Evolutionary conservation across 202 grass and related monocot genomes (phyloP), one percentile per base, ranked within the genome.

Genomic region (Schoenoplectus triqueter): DNA sequence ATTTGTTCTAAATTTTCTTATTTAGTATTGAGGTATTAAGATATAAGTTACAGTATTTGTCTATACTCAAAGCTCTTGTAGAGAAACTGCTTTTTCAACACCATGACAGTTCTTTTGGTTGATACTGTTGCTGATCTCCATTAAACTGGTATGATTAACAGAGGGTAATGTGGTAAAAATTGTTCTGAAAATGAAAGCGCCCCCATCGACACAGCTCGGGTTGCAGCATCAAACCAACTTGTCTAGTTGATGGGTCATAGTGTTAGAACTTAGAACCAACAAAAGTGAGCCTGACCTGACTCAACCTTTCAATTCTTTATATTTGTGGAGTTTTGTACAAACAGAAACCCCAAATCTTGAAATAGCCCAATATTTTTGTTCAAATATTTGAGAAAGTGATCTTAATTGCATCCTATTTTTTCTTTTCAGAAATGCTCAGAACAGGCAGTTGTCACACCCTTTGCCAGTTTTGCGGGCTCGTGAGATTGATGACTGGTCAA

Each of bases 401-500:
- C 5, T 39, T 63, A 75, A 5, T 15, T 51, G 4, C 3, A 84
- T 10, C 68, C 48, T 51, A 20, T 49, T 6, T 21, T 8, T 45
- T 20, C 55, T 11, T 0, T 88, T 59, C 88, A 94, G 95, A 80
- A 98, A 98, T 56, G 93, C 93, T 45, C 95, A 95, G 87, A 92
- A 80, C 0, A 92, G 88, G 68, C 91, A 98, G 86, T 84, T 98
- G 62, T 98, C 93, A 65, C 95, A 98, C 65, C 95, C 95, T 48
- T 48, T 98, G 79, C 93, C 95, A 2, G 91, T 98, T 87, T 86
- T 98, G 66, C 83, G 92, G 81, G 95, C 95, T 15, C 87, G 90
- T 0, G 91, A 98, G 88, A 88, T 98, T n/a, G 93, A 95, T 49
- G 93, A 92, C 57, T 98, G 95, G 95, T 95, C 93, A 22, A 93